A percentile compares a stretch with the other conserved stretches of the same genome.
These are phyloP conservation scores for Didymella glomerata DNA, from an alignment of 2,329 filamentous ascomycete species.

Conservation along the genomic window DNA sequence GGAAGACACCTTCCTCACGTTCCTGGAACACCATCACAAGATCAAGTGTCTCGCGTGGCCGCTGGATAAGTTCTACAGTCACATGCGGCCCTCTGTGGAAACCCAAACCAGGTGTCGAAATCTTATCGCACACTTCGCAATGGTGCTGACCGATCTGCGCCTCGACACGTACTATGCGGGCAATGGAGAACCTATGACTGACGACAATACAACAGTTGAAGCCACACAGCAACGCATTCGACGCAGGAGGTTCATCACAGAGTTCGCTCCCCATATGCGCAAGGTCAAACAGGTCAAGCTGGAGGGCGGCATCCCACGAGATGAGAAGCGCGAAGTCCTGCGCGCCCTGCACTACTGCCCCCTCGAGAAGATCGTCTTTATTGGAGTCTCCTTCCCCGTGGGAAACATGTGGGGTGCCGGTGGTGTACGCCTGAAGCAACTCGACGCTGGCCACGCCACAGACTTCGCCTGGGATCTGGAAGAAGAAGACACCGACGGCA, in stretches of 20 bases:
- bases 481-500: conserved; percentile 40
- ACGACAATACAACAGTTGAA: conserved; percentile 28
- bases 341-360: conserved; percentile 54
- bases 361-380: conserved; percentile 57
- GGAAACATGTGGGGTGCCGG: conserved; percentile 57
- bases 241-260: conserved; percentile 52
- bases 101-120: conserved; percentile 33
- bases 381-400: conserved; percentile 54
- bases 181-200: conserved; percentile 44
- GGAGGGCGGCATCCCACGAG: conserved; percentile 57
- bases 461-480: conserved; percentile 38
- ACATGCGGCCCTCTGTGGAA: conserved; percentile 34
- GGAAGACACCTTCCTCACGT: conserved; percentile 51
- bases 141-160: conserved; percentile 53
- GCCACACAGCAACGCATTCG: conserved; percentile 36
- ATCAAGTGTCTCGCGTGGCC: conserved; percentile 58
- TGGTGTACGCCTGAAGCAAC: conserved; percentile 43
- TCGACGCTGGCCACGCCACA: conserved; percentile 38
- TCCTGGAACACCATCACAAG: conserved; percentile 56
- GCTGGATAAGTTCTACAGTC: conserved; percentile 56
- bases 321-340: conserved; percentile 57
- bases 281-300: conserved; percentile 56
- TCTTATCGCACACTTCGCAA: conserved; percentile 52
- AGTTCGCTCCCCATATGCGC: conserved; percentile 54
- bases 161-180: conserved; percentile 50